These are phyloP conservation scores for Clathrospora elynae DNA, from an alignment of 2,329 filamentous ascomycete genomes.

Conservation along the genomic window DNA sequence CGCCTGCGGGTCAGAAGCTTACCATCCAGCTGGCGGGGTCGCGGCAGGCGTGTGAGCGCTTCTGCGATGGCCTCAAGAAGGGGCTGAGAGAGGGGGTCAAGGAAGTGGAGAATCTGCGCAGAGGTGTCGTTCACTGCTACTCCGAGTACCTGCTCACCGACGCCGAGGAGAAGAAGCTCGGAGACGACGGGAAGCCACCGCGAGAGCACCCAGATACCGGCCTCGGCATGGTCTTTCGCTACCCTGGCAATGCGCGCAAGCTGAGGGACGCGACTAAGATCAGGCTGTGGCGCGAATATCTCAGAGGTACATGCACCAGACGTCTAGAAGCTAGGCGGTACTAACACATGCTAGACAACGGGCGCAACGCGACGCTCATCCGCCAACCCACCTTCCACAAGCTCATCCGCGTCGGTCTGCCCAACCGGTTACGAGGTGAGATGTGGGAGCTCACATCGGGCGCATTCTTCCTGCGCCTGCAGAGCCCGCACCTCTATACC, in stretches of 20 bases:
- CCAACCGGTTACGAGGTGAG: constrained; percentile 89
- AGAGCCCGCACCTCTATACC: constrained; percentile 80
- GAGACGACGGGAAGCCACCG: constrained; percentile 52
- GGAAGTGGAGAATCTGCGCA: constrained; percentile 82
- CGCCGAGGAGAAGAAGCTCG: constrained; percentile 43
- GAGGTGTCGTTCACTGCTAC: constrained; percentile 83
- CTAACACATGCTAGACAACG: constrained; percentile 68
- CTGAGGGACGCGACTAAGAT: constrained; percentile 95
- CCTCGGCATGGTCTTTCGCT: constrained; percentile 88
- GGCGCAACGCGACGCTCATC: constrained; percentile 87
- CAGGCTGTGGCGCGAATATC: constrained; percentile 94
- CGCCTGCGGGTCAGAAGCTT: constrained; percentile 74
- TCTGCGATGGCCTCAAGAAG: constrained; percentile 94
- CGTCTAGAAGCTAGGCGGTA: background rate
- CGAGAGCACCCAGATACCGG: constrained; percentile 82
- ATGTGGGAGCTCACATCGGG: constrained; percentile 96
- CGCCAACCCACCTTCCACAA: constrained; percentile 98
- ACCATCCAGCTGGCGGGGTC: constrained; percentile 90
- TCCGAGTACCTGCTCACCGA: constrained; percentile 65
- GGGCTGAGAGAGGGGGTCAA: constrained; percentile 85
- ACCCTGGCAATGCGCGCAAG: constrained; percentile 93
- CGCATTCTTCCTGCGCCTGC: constrained; percentile 83
- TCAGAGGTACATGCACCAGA: constrained; percentile 60
- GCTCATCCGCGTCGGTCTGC: constrained; percentile 90
- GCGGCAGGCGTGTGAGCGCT: constrained; percentile 86